Evolutionary conservation across 176 grass and related monocot species (phyloP).

Genomic region (Calamus simplicifolius): DNA sequence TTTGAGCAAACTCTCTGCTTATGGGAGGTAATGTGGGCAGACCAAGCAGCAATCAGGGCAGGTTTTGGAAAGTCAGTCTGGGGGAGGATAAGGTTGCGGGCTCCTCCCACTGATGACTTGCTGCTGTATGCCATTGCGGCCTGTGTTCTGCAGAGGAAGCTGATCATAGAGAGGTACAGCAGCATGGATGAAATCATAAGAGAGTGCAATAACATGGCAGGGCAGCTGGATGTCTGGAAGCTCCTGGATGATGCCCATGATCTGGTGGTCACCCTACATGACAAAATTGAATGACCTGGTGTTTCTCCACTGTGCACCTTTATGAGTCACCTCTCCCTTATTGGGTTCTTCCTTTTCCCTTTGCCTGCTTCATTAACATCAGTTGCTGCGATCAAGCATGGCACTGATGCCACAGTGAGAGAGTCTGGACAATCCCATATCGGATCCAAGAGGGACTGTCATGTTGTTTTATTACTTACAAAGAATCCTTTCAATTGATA

Average conservation of each 20-base stretch:
- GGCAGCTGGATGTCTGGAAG: constrained; percentile 90
- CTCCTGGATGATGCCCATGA: constrained; percentile 87
- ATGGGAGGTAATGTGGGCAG: constrained; percentile 98
- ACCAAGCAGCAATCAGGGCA: constrained; percentile 74
- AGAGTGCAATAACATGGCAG: constrained; percentile 88
- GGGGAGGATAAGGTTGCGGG: constrained; percentile 66
- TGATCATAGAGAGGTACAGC: constrained; percentile 92
- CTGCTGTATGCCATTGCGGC: constrained; percentile 89
- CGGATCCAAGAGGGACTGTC: too few species aligned
- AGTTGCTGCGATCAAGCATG: too few species aligned
- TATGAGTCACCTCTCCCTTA: too few species aligned
- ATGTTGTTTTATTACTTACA: too few species aligned
- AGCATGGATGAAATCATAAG: constrained; percentile 93
- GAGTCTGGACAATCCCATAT: too few species aligned
- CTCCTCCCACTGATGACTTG: constrained; percentile 77
- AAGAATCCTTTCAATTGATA: too few species aligned
- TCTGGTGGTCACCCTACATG: constrained; percentile 79
- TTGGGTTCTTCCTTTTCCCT: too few species aligned
- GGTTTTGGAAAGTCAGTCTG: constrained; percentile 70
- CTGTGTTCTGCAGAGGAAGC: constrained; percentile 81
- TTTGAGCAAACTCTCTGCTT: constrained; percentile 86
- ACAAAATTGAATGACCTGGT: constrained; percentile 40
- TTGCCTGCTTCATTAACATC: too few species aligned
- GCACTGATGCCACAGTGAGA: too few species aligned
- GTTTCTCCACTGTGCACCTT: too few species aligned